Evolutionary conservation across 768 basidiomycete genomes (phyloP).

Genomic region (Suillus hirtellus): DNA sequence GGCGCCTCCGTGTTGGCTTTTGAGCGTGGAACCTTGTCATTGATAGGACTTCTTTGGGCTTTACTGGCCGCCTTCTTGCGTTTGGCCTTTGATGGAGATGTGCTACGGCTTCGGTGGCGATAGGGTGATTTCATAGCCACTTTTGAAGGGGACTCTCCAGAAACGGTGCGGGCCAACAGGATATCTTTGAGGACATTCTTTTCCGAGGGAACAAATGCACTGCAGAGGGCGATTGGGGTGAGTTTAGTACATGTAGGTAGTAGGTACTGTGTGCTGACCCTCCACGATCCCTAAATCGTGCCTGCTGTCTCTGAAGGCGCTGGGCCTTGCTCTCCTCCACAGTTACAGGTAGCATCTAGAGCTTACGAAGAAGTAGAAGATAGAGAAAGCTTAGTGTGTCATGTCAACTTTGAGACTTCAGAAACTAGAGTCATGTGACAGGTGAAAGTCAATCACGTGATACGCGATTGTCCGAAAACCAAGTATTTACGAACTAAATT

Average conservation of each 20-base stretch:
- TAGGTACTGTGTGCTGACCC: slow-evolving; percentile 42
- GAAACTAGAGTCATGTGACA: background rate
- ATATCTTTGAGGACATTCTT: slow-evolving; percentile 53
- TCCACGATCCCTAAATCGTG: slow-evolving; percentile 68
- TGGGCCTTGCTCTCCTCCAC: slow-evolving; percentile 63
- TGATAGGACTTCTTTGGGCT: background rate
- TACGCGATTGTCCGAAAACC: background rate
- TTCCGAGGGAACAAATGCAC: slow-evolving; percentile 54
- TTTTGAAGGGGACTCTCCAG: slow-evolving; percentile 48
- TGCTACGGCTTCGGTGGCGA: background rate
- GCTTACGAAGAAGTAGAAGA: background rate
- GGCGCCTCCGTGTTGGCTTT: background rate
- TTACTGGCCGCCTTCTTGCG: background rate
- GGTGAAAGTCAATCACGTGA: slow-evolving; percentile 1
- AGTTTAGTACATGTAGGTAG: background rate
- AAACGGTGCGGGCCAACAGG: slow-evolving; percentile 49
- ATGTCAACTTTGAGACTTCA: background rate
- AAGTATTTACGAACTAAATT: too few species aligned
- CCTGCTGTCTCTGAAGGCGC: slow-evolving; percentile 61
- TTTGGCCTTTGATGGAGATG: slow-evolving; percentile 8
- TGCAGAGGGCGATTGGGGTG: slow-evolving; percentile 20
- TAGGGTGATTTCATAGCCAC: background rate
- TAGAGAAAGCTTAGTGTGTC: background rate
- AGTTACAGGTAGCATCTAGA: slow-evolving; percentile 25
- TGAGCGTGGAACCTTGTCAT: background rate